Evolutionary conservation across 768 basidiomycete genomes (phyloP), one percentile per base, ranked within the genome.

Genomic region (Tricholoma flavovirens): DNA sequence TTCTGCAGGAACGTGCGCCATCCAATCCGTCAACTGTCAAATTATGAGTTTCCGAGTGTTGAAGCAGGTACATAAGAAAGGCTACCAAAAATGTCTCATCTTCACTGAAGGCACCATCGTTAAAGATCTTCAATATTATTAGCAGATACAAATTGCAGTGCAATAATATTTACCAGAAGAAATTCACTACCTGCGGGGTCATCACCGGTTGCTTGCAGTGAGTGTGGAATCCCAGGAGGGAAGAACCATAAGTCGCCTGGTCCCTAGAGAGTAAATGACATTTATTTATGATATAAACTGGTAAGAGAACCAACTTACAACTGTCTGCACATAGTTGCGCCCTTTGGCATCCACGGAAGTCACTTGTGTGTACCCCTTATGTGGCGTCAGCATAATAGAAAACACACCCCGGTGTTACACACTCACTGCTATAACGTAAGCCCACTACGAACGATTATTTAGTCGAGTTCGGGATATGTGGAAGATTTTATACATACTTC

Each of bases 191-290:
- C 82, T 8, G 72, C 72, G 7, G 73, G 69, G 50, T 73, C 66
- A 54, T 77, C 76, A 35, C 64, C 64, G 1, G 77, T 80, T 6
- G 75, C 82, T 66, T 83, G 81, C 10, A 83, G 69, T 12, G 77
- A 78, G 62, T 83, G 82, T 1, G 82, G 82, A 51, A 77, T 73
- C 4, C 80, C 81, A 6, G 82, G 73, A 12, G 80, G 81, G 70
- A 82, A 81, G 67, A 75, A 83, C 81, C 82, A 82, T 12, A 82
- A 59, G 60, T 82, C 81, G 14, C 79, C 81, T 33, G 74, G 65
- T 29, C 67, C 66, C 78, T 80, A 29, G 17, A 42, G 5, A 43
- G 43, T n/a, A 11, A 36, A 11, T 30, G 30, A 11, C 26, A 17
- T 17, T 17, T 17, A 8, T 29, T 49, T 4, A 30, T 30, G 29